Percentiles rank a stretch among this genome's conserved stretches.
Conservation (phyloP, 2,329 filamentous ascomycete species). For the Alternaria triticina region DNA sequence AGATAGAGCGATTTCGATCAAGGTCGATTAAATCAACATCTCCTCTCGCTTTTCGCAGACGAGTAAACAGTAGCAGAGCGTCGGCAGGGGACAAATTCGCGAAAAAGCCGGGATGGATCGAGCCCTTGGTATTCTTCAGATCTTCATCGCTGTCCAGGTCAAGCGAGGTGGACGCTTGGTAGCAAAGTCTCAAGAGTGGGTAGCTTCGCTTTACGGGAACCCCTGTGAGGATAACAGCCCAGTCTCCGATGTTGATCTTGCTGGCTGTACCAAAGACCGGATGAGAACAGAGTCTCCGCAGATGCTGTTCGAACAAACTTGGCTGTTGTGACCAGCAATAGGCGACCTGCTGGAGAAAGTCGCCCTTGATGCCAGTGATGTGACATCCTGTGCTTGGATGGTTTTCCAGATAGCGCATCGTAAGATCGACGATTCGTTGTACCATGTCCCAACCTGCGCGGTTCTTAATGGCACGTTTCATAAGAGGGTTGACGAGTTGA, state of each 20-base stretch:
- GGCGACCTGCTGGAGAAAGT: slow-evolving; percentile 26
- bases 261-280: not conserved
- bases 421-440: slow-evolving; percentile 25
- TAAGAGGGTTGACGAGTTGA: slow-evolving; percentile 26
- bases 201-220: slow-evolving; percentile 22
- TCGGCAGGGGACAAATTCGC: slow-evolving; percentile 14
- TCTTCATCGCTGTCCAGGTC: slow-evolving; percentile 28
- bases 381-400: slow-evolving; percentile 12
- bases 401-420: slow-evolving; percentile 21
- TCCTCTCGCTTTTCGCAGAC: slow-evolving; percentile 25
- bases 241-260: not conserved
- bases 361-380: slow-evolving; percentile 8
- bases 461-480: slow-evolving; percentile 29
- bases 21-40: slow-evolving; percentile 20
- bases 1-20: slow-evolving; percentile 4
- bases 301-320: slow-evolving; percentile 25
- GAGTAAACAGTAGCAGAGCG: slow-evolving; percentile 27
- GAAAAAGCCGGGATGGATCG: slow-evolving; percentile 11
- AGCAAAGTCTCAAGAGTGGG: slow-evolving; percentile 25
- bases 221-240: slow-evolving; percentile 7
- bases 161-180: slow-evolving; percentile 8
- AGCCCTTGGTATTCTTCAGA: slow-evolving; percentile 14
- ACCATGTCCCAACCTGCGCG: slow-evolving; percentile 16
- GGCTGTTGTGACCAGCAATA: slow-evolving; percentile 33
- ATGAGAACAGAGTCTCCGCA: slow-evolving; percentile 9